These are phyloP conservation scores for Trichothecium sympodiale DNA, from an alignment of 2,329 filamentous ascomycete species.

Conservation along the genomic window DNA sequence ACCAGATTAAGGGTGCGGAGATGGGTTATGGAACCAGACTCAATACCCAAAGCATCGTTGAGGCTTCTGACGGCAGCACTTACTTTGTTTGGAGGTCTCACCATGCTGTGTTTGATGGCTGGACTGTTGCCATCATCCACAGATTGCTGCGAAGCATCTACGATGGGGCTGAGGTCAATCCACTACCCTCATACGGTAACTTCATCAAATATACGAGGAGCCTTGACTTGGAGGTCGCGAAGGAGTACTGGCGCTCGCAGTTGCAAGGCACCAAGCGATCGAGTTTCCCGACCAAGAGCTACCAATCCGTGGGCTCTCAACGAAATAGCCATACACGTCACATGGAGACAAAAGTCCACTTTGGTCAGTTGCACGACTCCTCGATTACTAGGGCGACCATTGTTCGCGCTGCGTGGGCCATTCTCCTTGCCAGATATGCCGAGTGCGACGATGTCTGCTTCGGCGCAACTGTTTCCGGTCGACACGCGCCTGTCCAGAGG, in stretches of 20 bases:
- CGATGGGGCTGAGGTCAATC: not conserved
- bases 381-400: slow-evolving; percentile 10
- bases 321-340: too few relatives aligned
- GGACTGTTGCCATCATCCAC: slow-evolving; percentile 28
- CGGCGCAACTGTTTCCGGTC: slow-evolving; percentile 12
- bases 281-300: not conserved
- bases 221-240: not conserved
- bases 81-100: slow-evolving; percentile 11
- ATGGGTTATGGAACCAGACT: slow-evolving; percentile 7
- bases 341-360: not conserved
- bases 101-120: slow-evolving; percentile 40
- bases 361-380: not conserved
- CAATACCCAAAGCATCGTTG: slow-evolving; percentile 4
- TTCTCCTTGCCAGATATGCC: slow-evolving; percentile 10
- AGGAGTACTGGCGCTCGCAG: not conserved
- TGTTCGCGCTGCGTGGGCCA: slow-evolving; percentile 16
- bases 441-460: slow-evolving; percentile 11
- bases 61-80: too few relatives aligned
- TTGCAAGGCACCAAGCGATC: slow-evolving; percentile 1
- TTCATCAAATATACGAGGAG: slow-evolving; percentile 5
- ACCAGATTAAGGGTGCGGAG: slow-evolving; percentile 1
- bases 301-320: too few relatives aligned
- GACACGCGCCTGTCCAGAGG: slow-evolving; percentile 11
- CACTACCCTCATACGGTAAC: slow-evolving; percentile 4
- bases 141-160: slow-evolving; percentile 5